Evolutionary conservation across 495 filamentous ascomycete genomes (phyloP), one percentile per base, ranked within the genome.

Genomic region (Trichocladium antarcticum): DNA sequence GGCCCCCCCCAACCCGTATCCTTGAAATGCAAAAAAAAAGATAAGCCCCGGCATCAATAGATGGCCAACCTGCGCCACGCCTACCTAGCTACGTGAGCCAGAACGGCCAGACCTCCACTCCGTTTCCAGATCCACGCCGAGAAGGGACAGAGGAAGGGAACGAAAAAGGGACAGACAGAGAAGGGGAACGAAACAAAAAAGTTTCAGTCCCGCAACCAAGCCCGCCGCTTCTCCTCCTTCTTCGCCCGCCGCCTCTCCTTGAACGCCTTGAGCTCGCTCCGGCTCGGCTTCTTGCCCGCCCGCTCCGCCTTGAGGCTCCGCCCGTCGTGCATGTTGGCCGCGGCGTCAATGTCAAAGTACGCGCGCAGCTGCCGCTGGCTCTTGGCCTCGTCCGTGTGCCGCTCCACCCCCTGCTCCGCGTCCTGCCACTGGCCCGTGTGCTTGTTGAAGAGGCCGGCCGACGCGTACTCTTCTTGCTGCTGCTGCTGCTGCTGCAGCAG

Each of bases 321-420:
- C 6, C 92, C 92, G 58, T 95, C 84, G 56, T 98, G 92, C 53
- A 76, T 80, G 61, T 96, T 96, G 1, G 93, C 93, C 17, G 89
- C 90, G 10, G 89, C 86, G 68, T 97, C 92, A n/a, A 97, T 92
- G 59, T 97, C 93, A 60, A 95, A 98, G 67, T 81, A 98, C 9
- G 89, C 87, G 60, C 82, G 83, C 85, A 97, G 85, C 72, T 97
- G 92, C 39, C 93, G 74, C 47, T 72, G 76, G 36, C 79, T 80
- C 74, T 95, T 95, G 54, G 87, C 86, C 64, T 92, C 89, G 59
- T 96, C 92, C 55, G 83, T 86, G 72, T 86, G 81, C n/a, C 65
- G 64, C 14, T 72, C 69, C 0, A 61, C 49, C 27, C 62, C 65
- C 52, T 66, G 66, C 2, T 93, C 81, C 4, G 69, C 81, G 51